Conservation (phyloP, 331 rosid genomes). For the Dryas integrifolia region DNA sequence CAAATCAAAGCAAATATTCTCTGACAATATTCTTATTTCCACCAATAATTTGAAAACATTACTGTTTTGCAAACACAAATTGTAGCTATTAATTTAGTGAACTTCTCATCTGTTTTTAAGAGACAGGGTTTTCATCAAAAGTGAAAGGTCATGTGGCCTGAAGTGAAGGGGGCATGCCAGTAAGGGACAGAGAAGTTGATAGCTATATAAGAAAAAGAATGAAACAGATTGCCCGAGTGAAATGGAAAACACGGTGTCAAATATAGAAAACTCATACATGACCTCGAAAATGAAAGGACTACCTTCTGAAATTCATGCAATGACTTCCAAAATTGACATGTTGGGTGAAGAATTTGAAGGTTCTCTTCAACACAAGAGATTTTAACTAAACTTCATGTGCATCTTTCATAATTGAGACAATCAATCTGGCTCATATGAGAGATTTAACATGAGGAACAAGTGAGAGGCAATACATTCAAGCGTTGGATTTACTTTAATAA, state of each 20-base stretch:
- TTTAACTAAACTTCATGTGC: neutral
- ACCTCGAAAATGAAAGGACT: constrained; percentile 15
- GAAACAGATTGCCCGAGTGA: constrained; percentile 19
- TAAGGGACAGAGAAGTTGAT: neutral
- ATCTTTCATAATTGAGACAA: neutral
- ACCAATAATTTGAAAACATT: neutral
- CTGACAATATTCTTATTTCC: neutral
- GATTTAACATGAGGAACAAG: too few relatives aligned
- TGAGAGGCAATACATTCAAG: too few relatives aligned
- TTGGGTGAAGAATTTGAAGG: neutral
- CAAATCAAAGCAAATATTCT: constrained; percentile 27
- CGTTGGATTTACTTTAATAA: too few relatives aligned
- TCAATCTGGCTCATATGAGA: too few relatives aligned
- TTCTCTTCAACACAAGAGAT: neutral
- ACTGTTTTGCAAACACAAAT: neutral
- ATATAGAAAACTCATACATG: neutral
- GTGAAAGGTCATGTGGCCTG: constrained; percentile 1
- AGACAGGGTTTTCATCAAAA: neutral
- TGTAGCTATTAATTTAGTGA: too few relatives aligned
- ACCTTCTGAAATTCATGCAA: constrained; percentile 7
- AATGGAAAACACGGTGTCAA: constrained; percentile 20
- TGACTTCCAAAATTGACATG: constrained; percentile 10
- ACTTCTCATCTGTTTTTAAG: neutral
- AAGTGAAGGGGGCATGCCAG: neutral
- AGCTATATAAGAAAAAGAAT: constrained; percentile 5